Conservation (phyloP, 148 eudicot genomes). For the Diospyros lotus region DNA sequence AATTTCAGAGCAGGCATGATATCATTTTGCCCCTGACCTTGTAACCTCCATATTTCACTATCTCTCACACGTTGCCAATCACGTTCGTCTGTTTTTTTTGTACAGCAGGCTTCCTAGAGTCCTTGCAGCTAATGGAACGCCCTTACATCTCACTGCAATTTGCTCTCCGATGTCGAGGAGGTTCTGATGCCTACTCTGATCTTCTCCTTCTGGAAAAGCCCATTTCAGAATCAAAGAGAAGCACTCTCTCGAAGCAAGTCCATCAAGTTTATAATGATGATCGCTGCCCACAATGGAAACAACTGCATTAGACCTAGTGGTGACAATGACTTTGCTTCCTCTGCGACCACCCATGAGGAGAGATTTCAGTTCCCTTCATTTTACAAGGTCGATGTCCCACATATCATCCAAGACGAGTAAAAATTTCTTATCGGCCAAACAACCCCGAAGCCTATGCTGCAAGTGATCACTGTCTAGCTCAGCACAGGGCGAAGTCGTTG, state of each 20-base stretch:
- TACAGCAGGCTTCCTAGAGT: slow-evolving; percentile 1
- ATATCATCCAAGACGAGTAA: slow-evolving; percentile 3
- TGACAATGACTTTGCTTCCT: background rate
- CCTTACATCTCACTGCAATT: background rate
- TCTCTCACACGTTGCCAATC: slow-evolving; percentile 1
- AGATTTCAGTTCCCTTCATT: background rate
- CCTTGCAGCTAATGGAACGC: slow-evolving; percentile 5
- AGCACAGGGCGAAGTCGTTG: background rate
- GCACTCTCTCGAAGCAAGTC: background rate
- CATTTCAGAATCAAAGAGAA: slow-evolving; percentile 1
- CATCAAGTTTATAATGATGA: background rate
- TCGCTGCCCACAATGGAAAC: background rate
- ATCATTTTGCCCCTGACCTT: background rate
- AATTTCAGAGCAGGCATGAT: slow-evolving; percentile 3
- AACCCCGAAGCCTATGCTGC: background rate
- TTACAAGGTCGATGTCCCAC: slow-evolving; percentile 1
- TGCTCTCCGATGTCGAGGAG: slow-evolving; percentile 3
- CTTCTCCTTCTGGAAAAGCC: background rate
- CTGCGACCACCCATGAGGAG: background rate
- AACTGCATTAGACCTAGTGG: background rate
- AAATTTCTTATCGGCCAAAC: background rate
- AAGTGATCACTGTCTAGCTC: background rate
- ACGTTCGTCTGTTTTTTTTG: background rate
- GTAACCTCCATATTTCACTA: slow-evolving; percentile 5
- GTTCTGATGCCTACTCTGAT: background rate